Evolutionary conservation across 345 rosid species (phyloP), one percentile per base, ranked within the genome.

Genomic region (Zanthoxylum bungeanum): DNA sequence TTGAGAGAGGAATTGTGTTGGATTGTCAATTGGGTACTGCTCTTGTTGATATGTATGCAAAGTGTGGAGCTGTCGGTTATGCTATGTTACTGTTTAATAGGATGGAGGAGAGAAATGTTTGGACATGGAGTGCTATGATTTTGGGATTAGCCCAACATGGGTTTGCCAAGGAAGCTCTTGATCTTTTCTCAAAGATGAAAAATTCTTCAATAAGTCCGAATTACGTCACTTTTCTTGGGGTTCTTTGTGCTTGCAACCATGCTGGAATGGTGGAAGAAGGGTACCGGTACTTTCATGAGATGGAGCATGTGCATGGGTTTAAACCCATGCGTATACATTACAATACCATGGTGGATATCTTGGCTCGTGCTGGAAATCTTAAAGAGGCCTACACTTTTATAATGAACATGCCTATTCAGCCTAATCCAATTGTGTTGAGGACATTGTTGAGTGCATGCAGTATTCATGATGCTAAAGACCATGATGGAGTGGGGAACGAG

Each of bases 91-190:
- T 85, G 66, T 92, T 94, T 62, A 64, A 77, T 25, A 79, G 76
- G 69, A 82, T 88, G 88, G 33, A 49, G 56, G 83, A 84, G 53
- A 92, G 62, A 77, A 90, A 89, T 70, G 91, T 90, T 21, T 88
- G 98, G 99, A 85, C 96, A 44, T 92, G 97, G 96, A 90, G 93
- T 74, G 92, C 99, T 4, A 92, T 95, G 97, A 95, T 92, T 22
- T 65, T 84, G 73, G 97, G 99, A 66, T 73, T 90, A 40, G 96
- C 98, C 72, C 91, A 89, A 56, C 85, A 89, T 66, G 97, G 96
- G 12, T 87, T 72, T 53, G 93, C 96, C 5, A 61, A 77, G 9
- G 89, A 89, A 81, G 88, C 89, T 2, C 84, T 92, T 49, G 46
- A 67, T 12, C 82, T 92, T 33, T 95, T 90, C 34, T 73, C 53